Base-by-base conservation (phyloP, 306 rosid species). In the Rosa lucieae region DNA sequence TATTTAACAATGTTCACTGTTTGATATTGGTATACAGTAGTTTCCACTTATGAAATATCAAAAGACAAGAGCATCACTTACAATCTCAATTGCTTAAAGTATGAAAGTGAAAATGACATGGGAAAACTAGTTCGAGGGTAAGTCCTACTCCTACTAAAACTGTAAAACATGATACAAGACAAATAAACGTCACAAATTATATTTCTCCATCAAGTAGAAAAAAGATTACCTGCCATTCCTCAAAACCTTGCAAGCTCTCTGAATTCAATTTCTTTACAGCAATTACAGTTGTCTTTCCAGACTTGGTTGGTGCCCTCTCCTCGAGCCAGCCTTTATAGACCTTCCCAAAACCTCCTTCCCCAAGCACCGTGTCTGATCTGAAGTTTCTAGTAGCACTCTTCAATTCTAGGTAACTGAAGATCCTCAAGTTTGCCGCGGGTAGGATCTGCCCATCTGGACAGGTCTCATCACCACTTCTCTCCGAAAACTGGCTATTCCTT, bases 281-380 rank as follows among this genome's bases (percentile, higher is more conserved):
- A 70, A 96, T 81, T 21, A 89, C 88, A 1, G 90, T 84, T 26
- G 88, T 75, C 55, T 81, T 87, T 78, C 90, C 92, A 74, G 62
- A 80, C 81, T 83, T 94, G 32, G 89, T 78, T 0, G 87, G 4
- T 15, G 82, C 74, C 83, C 81, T 94, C 17, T 92, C 97, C n/a
- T 93, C 99, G 40, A 96, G 85, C 98, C 92, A 93, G 20, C 99
- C 99, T 81, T 86, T 96, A 78, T 21, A 96, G 77, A 96, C 99
- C 80, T 86, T 90, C 20, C 99, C 98, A 66, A 96, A 96, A 23
- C 99, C 99, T 20, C 98, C 99, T 74, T 93, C 99, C 1, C 99
- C 99, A 61, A 96, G 96, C 13, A 96, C 79, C 0, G 94, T 81
- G 51, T 96, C 99, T 32, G 83, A 10, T 85, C 84, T 90, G 86